Evolutionary conservation across 371 early-diverging fungal species (phyloP).

Genomic region (Gilbertella persicaria): DNA sequence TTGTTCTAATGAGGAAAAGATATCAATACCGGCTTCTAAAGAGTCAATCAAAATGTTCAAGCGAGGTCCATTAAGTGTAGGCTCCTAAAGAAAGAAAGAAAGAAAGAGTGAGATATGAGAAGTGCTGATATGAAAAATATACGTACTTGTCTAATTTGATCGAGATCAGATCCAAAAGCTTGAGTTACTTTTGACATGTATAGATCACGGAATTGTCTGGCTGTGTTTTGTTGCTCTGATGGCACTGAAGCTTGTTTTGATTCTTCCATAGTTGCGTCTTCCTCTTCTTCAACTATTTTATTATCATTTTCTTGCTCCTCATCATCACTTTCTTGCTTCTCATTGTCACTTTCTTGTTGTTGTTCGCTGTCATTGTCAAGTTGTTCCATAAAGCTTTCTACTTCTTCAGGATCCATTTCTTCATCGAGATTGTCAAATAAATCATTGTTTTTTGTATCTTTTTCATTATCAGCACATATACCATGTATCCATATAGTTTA

Average conservation of each 20-base stretch:
- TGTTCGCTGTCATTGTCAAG: slow-evolving; percentile 24
- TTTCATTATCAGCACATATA: background rate
- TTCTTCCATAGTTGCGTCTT: slow-evolving; percentile 5
- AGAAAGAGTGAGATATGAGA: background rate
- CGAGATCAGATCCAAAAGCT: slow-evolving; percentile 49
- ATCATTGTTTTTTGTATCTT: slow-evolving; percentile 18
- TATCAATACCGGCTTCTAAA: slow-evolving; percentile 49
- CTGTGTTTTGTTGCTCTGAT: slow-evolving; percentile 16
- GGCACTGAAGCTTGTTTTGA: background rate
- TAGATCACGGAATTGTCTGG: slow-evolving; percentile 35
- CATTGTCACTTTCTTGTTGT: slow-evolving; percentile 22
- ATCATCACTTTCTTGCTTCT: slow-evolving; percentile 14
- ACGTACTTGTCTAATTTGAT: slow-evolving; percentile 47
- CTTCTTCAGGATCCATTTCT: slow-evolving; percentile 32
- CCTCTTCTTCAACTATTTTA: slow-evolving; percentile 15
- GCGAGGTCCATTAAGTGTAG: slow-evolving; percentile 34
- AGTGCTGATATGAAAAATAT: background rate
- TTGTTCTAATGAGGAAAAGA: slow-evolving; percentile 42
- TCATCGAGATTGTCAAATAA: slow-evolving; percentile 48
- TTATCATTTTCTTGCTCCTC: slow-evolving; percentile 1
- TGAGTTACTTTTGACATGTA: slow-evolving; percentile 47
- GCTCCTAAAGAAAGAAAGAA: slow-evolving; percentile 28
- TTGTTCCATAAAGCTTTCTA: slow-evolving; percentile 34
- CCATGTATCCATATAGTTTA: background rate
- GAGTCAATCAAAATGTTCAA: slow-evolving; percentile 47